Conservation (phyloP, 495 filamentous ascomycete genomes). For the Neurospora pannonica region DNA sequence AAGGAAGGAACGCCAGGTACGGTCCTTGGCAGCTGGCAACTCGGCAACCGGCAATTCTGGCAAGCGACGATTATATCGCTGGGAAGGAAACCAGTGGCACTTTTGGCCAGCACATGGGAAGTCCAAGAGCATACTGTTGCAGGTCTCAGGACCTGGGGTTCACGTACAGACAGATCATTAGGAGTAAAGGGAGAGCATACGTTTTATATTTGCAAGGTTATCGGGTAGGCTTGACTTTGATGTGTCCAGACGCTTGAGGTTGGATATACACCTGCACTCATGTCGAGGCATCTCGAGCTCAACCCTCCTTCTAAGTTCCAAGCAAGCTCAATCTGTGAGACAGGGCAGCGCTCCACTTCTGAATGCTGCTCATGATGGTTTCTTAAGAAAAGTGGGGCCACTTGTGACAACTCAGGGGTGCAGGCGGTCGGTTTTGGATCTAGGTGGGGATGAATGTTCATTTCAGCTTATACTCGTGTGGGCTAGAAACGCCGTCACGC, state of each 20-base stretch:
- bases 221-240: too few relatives aligned
- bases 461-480: too few relatives aligned
- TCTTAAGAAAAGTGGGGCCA: background rate
- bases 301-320: background rate
- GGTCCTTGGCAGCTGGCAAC: background rate
- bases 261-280: too few relatives aligned
- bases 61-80: background rate
- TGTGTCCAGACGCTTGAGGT: too few relatives aligned
- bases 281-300: too few relatives aligned
- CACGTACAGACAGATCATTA: background rate
- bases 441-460: background rate
- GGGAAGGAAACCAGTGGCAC: background rate
- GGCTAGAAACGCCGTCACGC: too few relatives aligned
- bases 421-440: background rate
- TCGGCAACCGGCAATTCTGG: background rate
- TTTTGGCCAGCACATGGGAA: background rate
- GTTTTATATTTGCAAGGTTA: too few relatives aligned
- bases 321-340: background rate
- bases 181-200: background rate
- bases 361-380: background rate
- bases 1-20: background rate
- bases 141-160: background rate
- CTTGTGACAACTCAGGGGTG: background rate
- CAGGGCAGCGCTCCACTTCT: background rate
- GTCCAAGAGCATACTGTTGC: background rate